Conservation (phyloP, 2,329 filamentous ascomycete genomes). For the Gliomastix tumulicola region DNA sequence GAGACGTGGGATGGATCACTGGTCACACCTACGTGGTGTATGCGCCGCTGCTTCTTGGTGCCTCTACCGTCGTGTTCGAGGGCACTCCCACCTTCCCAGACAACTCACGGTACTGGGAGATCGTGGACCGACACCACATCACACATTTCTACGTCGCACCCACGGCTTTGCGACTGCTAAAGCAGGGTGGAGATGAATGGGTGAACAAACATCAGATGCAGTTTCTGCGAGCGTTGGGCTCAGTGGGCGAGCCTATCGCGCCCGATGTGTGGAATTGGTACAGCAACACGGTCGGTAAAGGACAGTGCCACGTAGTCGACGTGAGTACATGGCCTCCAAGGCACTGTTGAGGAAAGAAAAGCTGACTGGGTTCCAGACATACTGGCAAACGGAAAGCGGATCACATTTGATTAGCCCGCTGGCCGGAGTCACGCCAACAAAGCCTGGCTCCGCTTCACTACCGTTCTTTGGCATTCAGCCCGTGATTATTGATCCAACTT, state of each 20-base stretch:
- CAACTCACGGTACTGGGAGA: slow-evolving; percentile 98
- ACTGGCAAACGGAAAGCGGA: slow-evolving; percentile 99
- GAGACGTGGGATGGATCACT: slow-evolving; percentile 98
- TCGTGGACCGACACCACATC: slow-evolving; percentile 89
- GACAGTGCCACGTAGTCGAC: slow-evolving; percentile 88
- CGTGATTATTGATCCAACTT: slow-evolving; percentile 93
- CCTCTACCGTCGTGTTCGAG: slow-evolving; percentile 94
- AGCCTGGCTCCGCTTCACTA: slow-evolving; percentile 90
- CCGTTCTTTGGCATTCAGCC: slow-evolving; percentile 99
- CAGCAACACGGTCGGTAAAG: slow-evolving; percentile 88
- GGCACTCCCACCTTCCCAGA: slow-evolving; percentile 95
- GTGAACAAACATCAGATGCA: slow-evolving; percentile 79
- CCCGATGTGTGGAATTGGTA: slow-evolving; percentile 99
- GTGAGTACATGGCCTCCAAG: slow-evolving; percentile 49
- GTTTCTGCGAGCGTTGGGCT: slow-evolving; percentile 81
- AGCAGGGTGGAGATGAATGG: slow-evolving; percentile 90
- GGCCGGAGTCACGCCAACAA: slow-evolving; percentile 89
- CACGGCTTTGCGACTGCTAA: slow-evolving; percentile 85
- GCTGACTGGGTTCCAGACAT: slow-evolving; percentile 57
- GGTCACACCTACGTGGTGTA: slow-evolving; percentile 99
- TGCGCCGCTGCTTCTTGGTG: slow-evolving; percentile 84
- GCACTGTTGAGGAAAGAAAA: not conserved
- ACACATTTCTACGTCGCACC: slow-evolving; percentile 98
- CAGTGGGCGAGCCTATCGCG: slow-evolving; percentile 97
- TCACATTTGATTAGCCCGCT: slow-evolving; percentile 93